Evolutionary conservation across 306 rosid species (phyloP), one percentile per base, ranked within the genome.

Genomic region (Prunus mume): DNA sequence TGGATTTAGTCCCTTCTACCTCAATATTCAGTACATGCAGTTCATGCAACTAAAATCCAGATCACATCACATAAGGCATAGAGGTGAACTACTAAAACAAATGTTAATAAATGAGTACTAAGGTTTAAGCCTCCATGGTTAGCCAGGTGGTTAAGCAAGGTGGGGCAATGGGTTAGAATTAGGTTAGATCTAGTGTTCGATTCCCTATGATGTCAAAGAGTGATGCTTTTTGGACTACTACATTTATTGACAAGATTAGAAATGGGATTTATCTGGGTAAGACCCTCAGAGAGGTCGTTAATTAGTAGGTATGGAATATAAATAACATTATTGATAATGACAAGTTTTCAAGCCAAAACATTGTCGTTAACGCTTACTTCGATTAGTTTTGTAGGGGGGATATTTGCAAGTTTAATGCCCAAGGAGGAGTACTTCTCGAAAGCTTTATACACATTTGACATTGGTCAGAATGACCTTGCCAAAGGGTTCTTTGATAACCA

Each of bases 381-480:
- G 6, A 32, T 74, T 0, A 22, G 4, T 75, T 57, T 41, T 77
- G 14, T 20, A n/a, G 46, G 73, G 10, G 79, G 74, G 63, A 55
- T 68, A 76, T 5, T 7, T 60, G 73, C 65, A 14, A 41, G 52
- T n/a, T 63, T 63, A 9, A 25, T 79, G 65, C 89, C 86, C 2
- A n/a, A 50, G 62, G 47, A 82, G 47, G 79, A 61, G 22, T 76
- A 83, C 43, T 88, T 80, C 71, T 3, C 69, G 12, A 12, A 65
- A 41, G 89, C 89, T 5, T 62, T 88, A n/a, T 88, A 83, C 87
- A 88, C 87, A 50, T 83, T 83, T 41, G 91, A 85, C 58, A 83
- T 85, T 15, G 91, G 86, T 30, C 87, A 83, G 70, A 88, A 85
- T 71, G 89, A 88, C 78, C 76, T 32, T 88, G 2, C 52, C 12